These are phyloP conservation scores for Globisporangium splendens DNA, from an alignment of 352 stramenopile genomes.

Conservation along the genomic window DNA sequence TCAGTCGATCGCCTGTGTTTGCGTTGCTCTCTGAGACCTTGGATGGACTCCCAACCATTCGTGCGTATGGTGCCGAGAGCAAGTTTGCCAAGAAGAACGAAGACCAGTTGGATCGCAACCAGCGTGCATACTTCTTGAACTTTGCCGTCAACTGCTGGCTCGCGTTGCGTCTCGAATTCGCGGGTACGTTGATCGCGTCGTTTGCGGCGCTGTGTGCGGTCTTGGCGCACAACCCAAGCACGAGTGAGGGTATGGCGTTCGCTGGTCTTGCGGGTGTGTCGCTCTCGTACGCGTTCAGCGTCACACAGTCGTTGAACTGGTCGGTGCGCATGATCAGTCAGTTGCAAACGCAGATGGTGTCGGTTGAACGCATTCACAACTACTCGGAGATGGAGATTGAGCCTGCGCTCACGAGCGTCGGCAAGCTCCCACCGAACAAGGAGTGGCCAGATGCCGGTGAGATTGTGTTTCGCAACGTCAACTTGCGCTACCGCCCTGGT, in stretches of 20 bases:
- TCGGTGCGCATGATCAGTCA: conserved; percentile 72
- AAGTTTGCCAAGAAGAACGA: conserved; percentile 56
- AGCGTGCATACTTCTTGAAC: conserved; percentile 73
- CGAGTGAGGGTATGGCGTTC: conserved; percentile 35
- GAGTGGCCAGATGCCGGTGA: conserved; percentile 70
- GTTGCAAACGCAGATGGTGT: conserved; percentile 78
- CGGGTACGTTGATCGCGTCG: conserved; percentile 55
- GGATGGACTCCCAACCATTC: conserved; percentile 93
- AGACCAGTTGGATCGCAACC: conserved; percentile 55
- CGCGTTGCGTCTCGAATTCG: conserved; percentile 70
- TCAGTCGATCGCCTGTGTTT: conserved; percentile 94
- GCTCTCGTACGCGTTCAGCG: conserved; percentile 75
- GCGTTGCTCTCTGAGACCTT: conserved; percentile 93
- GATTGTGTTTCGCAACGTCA: conserved; percentile 80
- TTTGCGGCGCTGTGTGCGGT: conserved; percentile 53
- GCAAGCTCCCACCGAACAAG: conserved; percentile 44
- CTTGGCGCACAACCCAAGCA: conserved; percentile 40
- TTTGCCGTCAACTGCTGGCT: conserved; percentile 77
- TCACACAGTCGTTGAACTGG: conserved; percentile 79
- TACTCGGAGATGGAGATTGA: conserved; percentile 63
- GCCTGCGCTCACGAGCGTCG: conserved; percentile 87
- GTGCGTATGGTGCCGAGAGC: conserved; percentile 60
- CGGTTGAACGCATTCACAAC: conserved; percentile 70
- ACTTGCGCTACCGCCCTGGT: conserved; percentile 74
- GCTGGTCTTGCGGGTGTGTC: conserved; percentile 64